Base-by-base conservation (phyloP, 768 basidiomycete species). In the Auriculariales sp. region DNA sequence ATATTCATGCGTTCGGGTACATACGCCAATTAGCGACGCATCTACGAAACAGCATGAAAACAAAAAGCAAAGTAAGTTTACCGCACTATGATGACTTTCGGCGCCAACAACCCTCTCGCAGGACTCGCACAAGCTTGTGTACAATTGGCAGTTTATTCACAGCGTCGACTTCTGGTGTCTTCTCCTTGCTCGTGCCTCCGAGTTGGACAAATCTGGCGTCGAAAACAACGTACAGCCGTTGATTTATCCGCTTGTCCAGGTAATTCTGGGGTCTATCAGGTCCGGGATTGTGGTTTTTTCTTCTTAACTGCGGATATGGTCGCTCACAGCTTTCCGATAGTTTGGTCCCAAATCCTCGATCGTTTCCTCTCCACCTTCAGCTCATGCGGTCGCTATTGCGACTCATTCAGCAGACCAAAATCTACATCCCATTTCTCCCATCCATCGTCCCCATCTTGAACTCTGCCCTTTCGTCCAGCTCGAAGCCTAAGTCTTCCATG, bases 121-220 rank as follows among this genome's bases (percentile, higher is more conserved):
- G 83, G 92, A 98, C 56, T 81, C 89, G 7, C 93, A 85, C 67
- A 83, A 83, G 63, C 82, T 85, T 57, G 94, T 99, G 19, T 95
- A 99, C 67, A 99, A 97, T 66, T 99, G 95, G 95, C 95, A 97
- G 67, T 97, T 83, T 56, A 85, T 83, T 2, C 95, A 99, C 62
- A 88, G 81, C 52, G 70, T 99, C 55, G 95, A 99, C 68, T 98
- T 98, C 59, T 99, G 95, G 95, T 75, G 78, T 33, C 72, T 88
- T 34, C 90, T 97, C 9, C 73, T 99, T 9, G 83, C 81, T 19
- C 72, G 81, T 36, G 83, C 89, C 14, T 93, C 88, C 58, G 78
- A 81, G 58, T 67, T 68, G 27, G 68, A 80, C 57, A 72, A 68
- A 17, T 59, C 55, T 7, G 70, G 72, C 5, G 64, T 74, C 48